A percentile compares a stretch with the other conserved stretches of the same genome.
Conservation (phyloP, 768 basidiomycete genomes). For the Clitopilus hobsonii region DNA sequence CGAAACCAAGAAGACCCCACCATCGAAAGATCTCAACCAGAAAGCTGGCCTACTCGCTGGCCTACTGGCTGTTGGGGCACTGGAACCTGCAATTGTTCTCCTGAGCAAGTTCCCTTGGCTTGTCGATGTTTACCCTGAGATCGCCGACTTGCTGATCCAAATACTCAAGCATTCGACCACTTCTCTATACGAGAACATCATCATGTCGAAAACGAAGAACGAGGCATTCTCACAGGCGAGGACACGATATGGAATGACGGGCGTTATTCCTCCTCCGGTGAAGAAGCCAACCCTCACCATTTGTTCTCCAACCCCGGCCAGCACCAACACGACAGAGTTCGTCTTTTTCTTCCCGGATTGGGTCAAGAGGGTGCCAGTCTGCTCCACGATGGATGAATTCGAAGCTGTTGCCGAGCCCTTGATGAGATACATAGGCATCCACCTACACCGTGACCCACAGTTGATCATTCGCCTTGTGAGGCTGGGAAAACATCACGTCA, state of each 20-base stretch:
- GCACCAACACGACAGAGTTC: conserved; percentile 70
- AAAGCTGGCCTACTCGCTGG: conserved; percentile 74
- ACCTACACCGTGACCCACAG: conserved; percentile 72
- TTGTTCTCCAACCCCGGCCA: conserved; percentile 76
- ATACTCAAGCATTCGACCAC: conserved; percentile 65
- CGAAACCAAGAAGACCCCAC: conserved; percentile 28
- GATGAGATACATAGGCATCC: conserved; percentile 74
- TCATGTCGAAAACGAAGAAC: conserved; percentile 56
- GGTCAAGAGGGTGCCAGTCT: conserved; percentile 65
- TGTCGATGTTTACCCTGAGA: conserved; percentile 71
- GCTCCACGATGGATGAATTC: conserved; percentile 62
- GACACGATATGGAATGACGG: conserved; percentile 56
- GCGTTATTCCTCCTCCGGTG: conserved; percentile 44
- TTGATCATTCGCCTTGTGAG: conserved; percentile 79
- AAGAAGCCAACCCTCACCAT: conserved; percentile 69
- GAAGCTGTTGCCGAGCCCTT: conserved; percentile 74
- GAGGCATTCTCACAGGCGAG: conserved; percentile 61
- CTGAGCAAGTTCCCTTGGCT: conserved; percentile 84
- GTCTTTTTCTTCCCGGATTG: conserved; percentile 91
- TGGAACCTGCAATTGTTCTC: conserved; percentile 73
- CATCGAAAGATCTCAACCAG: conserved; percentile 59
- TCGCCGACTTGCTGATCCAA: conserved; percentile 85
- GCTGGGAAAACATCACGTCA: conserved; percentile 64
- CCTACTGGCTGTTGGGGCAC: conserved; percentile 81
- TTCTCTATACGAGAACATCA: conserved; percentile 54